Conservation (phyloP, 2,329 filamentous ascomycete genomes). For the Botryosphaeria dothidea region DNA sequence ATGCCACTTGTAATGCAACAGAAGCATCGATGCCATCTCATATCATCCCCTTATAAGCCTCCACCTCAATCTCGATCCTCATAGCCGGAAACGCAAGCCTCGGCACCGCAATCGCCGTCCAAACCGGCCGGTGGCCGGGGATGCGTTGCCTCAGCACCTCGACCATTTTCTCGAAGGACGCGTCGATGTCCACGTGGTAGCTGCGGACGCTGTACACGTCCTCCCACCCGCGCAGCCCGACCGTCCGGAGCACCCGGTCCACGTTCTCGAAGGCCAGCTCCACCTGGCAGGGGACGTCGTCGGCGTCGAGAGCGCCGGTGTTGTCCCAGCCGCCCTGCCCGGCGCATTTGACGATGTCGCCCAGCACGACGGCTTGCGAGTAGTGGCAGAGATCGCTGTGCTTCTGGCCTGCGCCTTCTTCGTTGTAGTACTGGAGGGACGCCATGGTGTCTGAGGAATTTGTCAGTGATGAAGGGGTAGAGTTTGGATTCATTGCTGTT, state of each 20-base stretch:
- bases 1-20: too few relatives aligned
- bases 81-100: conserved; percentile 52
- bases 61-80: conserved; percentile 61
- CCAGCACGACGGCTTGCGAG: neutral
- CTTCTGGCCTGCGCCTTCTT: neutral
- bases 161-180: conserved; percentile 43
- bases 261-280: conserved; percentile 19
- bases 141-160: conserved; percentile 53
- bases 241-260: conserved; percentile 2
- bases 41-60: too few relatives aligned
- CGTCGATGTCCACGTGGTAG: conserved; percentile 25
- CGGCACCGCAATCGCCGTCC: conserved; percentile 56
- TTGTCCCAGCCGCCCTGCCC: conserved; percentile 18
- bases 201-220: conserved; percentile 19
- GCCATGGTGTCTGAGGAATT: too few relatives aligned
- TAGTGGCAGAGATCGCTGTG: neutral
- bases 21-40: too few relatives aligned
- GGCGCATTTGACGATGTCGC: conserved; percentile 34
- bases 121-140: conserved; percentile 55
- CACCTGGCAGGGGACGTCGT: conserved; percentile 7
- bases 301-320: neutral
- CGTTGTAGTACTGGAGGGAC: conserved; percentile 1
- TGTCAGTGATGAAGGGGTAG: too few relatives aligned
- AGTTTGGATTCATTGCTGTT: too few relatives aligned
- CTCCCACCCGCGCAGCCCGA: conserved; percentile 13